These are phyloP conservation scores for Medicago ruthenica DNA, from an alignment of 306 rosid genomes.

Conservation along the genomic window DNA sequence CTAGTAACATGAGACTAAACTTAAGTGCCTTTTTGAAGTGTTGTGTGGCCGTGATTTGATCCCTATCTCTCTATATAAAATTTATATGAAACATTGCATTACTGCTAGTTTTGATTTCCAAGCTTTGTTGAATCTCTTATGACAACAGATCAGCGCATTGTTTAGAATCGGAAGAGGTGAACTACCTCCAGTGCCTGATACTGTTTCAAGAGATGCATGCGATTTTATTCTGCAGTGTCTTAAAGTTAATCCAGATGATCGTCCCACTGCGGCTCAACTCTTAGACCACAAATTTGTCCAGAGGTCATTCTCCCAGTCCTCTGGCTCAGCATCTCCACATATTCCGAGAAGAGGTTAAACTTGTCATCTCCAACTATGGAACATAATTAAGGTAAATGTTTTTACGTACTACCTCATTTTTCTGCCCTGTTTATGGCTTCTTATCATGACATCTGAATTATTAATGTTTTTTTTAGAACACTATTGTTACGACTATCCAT, in stretches of 20 bases:
- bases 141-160: conserved; percentile 74
- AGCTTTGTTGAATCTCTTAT: conserved; percentile 38
- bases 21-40: neutral
- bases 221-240: conserved; percentile 76
- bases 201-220: conserved; percentile 75
- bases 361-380: conserved; percentile 37
- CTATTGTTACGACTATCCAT: neutral
- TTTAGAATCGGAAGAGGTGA: conserved; percentile 84
- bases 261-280: conserved; percentile 75
- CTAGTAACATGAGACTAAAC: neutral
- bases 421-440: conserved; percentile 23
- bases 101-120: conserved; percentile 31
- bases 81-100: conserved; percentile 6
- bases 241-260: conserved; percentile 65
- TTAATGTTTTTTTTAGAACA: too few species aligned
- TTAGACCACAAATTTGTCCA: conserved; percentile 73
- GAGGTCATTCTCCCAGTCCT: conserved; percentile 54
- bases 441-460: neutral
- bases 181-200: conserved; percentile 70
- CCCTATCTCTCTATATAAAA: neutral
- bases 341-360: conserved; percentile 49
- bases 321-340: conserved; percentile 77
- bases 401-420: conserved; percentile 6
- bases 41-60: neutral
- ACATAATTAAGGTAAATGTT: conserved; percentile 52